These are phyloP conservation scores for Mortierella hygrophila DNA, from an alignment of 192 early-diverging fungal genomes.

Conservation along the genomic window DNA sequence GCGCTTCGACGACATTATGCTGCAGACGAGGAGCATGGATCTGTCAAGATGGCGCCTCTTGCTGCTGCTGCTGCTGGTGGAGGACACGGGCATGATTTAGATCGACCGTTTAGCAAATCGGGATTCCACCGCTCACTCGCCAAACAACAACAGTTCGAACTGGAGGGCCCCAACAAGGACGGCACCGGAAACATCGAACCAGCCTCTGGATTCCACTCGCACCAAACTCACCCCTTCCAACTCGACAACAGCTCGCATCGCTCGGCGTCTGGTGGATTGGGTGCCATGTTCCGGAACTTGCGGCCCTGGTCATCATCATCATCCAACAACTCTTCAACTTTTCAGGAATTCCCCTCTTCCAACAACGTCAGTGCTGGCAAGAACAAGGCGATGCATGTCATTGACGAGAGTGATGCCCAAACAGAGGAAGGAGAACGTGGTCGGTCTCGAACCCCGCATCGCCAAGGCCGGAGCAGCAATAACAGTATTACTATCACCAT, in stretches of 20 bases:
- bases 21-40: constrained; percentile 14
- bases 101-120: background rate
- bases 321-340: background rate
- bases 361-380: background rate
- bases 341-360: background rate
- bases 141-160: background rate
- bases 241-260: background rate
- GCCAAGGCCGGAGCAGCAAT: background rate
- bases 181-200: background rate
- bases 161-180: background rate
- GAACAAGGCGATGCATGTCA: background rate
- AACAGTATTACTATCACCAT: background rate
- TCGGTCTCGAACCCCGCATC: background rate
- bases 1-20: constrained; percentile 26
- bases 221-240: constrained; percentile 18
- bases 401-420: background rate
- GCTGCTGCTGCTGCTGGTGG: background rate
- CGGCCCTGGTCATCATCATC: background rate
- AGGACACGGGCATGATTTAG: background rate
- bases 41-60: background rate
- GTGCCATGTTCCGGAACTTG: constrained; percentile 9
- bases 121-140: background rate
- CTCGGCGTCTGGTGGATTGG: background rate
- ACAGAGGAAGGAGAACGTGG: background rate
- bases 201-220: background rate